Evolutionary conservation across 2,329 filamentous ascomycete genomes (phyloP).

Genomic region (Lachnellula arida): DNA sequence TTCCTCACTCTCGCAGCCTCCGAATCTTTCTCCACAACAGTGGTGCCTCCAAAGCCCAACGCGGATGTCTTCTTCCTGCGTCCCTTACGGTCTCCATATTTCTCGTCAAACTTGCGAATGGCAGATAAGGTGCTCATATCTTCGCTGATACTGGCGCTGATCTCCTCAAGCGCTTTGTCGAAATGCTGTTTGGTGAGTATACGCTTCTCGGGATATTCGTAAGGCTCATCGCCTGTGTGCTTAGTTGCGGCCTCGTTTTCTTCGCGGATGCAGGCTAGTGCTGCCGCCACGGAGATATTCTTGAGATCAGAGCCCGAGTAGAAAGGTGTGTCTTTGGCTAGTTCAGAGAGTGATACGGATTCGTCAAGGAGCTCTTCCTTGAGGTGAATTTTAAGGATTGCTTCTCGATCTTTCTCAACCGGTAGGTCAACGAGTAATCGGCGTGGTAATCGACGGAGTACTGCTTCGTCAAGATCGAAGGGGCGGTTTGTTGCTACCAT

Average conservation of each 20-base stretch:
- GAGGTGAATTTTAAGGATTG: conserved; percentile 69
- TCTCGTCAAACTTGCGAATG: conserved; percentile 92
- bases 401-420: conserved; percentile 57
- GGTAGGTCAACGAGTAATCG: conserved; percentile 71
- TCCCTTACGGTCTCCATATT: conserved; percentile 78
- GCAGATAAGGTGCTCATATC: conserved; percentile 84
- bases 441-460: conserved; percentile 70
- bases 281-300: conserved; percentile 74
- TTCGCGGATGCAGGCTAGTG: conserved; percentile 73
- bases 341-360: conserved; percentile 54
- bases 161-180: conserved; percentile 78
- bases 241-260: conserved; percentile 48
- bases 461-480: conserved; percentile 88
- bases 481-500: conserved; percentile 97
- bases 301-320: conserved; percentile 84
- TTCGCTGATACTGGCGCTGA: conserved; percentile 86
- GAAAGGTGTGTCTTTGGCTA: conserved; percentile 65
- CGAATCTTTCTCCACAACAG: conserved; percentile 26
- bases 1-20: conserved; percentile 31
- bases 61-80: conserved; percentile 52
- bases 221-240: conserved; percentile 37
- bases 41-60: conserved; percentile 53
- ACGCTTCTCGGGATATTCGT: conserved; percentile 61
- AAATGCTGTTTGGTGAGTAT: conserved; percentile 69
- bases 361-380: conserved; percentile 59